These are phyloP conservation scores for Tripterygium wilfordii DNA, from an alignment of 177 flowering plant species.

Conservation along the genomic window DNA sequence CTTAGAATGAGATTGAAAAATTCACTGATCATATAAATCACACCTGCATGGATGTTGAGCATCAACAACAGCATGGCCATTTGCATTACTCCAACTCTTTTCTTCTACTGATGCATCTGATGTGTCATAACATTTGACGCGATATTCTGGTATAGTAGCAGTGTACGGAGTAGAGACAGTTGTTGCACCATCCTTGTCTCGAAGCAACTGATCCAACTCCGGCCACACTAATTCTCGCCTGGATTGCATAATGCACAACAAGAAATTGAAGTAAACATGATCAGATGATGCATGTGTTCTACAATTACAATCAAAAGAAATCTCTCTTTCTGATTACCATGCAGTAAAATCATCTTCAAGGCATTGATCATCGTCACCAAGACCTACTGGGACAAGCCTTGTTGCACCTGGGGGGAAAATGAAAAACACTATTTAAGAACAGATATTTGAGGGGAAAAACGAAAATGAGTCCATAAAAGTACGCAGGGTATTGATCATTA, in stretches of 20 bases:
- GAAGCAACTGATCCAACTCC: slow-evolving; percentile 85
- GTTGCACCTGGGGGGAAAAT: slow-evolving; percentile 62
- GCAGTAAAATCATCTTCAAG: slow-evolving; percentile 98
- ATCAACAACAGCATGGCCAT: slow-evolving; percentile 79
- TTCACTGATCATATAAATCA: too few relatives aligned
- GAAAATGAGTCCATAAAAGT: too few relatives aligned
- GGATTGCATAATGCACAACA: slow-evolving; percentile 7
- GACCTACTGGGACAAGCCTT: slow-evolving; percentile 85
- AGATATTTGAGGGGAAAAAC: not conserved
- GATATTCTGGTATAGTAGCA: slow-evolving; percentile 85
- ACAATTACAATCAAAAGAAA: too few relatives aligned
- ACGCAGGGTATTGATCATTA: too few relatives aligned
- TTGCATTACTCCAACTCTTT: slow-evolving; percentile 43
- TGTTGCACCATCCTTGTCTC: slow-evolving; percentile 65
- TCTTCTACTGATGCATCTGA: slow-evolving; percentile 33
- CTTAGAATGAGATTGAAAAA: too few relatives aligned
- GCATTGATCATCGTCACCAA: slow-evolving; percentile 99
- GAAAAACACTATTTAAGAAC: not conserved
- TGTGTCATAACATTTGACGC: slow-evolving; percentile 63
- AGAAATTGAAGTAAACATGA: not conserved
- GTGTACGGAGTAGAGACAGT: slow-evolving; percentile 78
- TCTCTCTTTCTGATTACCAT: slow-evolving; percentile 47
- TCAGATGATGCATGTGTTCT: not conserved
- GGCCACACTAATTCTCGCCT: slow-evolving; percentile 94
- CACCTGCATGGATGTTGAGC: slow-evolving; percentile 97